Base-by-base conservation (phyloP, 208 protist genomes). In the Herpetomonas tarakana region DNA sequence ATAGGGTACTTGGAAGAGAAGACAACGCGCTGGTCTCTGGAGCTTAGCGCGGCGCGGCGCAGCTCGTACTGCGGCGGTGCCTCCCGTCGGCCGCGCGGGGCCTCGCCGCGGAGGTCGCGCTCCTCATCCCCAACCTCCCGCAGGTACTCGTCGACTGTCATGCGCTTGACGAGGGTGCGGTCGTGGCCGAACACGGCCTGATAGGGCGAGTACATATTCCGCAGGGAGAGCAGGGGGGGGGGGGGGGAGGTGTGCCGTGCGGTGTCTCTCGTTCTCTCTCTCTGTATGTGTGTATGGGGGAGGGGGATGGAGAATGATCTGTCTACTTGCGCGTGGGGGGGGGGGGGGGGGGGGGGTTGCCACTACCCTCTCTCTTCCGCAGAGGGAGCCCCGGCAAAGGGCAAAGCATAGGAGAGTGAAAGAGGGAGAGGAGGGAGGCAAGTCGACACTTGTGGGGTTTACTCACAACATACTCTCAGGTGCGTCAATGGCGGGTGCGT, bases 1-100 rank as follows among this genome's bases (percentile, higher is more conserved):
- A 88, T 60, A 0, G 88, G 88, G 58, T 83, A 94, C 52, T 83
- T 82, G 28, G 79, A 86, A 46, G 61, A 81, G 62, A 94, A 91
- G 24, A 72, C 58, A 2, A 90, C 82, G 50, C 73, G 74, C 0
- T 81, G 80, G 46, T 91, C 78, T 30, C 71, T 68, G 6, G 88
- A 89, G 31, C 57, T 72, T 25, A 93, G 68, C n/a, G 73, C 70
- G 27, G 31, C 18, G 56, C 75, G 74, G 27, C 77, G 75, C 47
- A 59, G 66, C 52, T 80, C 66, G 49, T 62, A 77, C 30, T 58
- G 60, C 27, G 9, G 52, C 3, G 12, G 52, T 16, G 30, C 18
- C n/a, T 31, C 52, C 11, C 52, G 22, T 3, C n/a, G 3, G 28
- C 51, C 2, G 24, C 38, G 56, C 27, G 11, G 28, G 63, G 26